phyloP scores from a whole-genome alignment of 2,329 filamentous ascomycete genomes.

The Diaporthe citri region DNA sequence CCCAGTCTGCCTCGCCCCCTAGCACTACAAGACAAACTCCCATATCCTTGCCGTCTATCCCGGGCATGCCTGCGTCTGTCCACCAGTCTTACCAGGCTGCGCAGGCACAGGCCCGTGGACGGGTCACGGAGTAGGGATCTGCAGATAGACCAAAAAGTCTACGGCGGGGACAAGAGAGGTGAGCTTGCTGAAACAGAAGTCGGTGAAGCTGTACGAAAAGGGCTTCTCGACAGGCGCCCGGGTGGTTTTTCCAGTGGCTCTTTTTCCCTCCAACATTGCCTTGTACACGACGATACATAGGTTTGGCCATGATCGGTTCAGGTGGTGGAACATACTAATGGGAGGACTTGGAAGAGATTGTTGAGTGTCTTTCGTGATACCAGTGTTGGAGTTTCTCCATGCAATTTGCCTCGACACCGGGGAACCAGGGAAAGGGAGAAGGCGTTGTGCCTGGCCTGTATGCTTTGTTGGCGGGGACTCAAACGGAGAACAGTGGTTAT shows the following conservation, averaged over 20 bases:
- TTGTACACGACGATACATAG: background rate
- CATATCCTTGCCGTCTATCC: conserved; percentile 37
- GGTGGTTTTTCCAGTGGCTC: background rate
- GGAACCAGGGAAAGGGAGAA: background rate
- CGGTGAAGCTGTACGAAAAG: background rate
- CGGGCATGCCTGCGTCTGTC: conserved; percentile 40
- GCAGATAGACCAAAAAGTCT: background rate
- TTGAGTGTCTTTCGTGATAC: conserved; percentile 29
- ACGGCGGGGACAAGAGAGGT: no score
- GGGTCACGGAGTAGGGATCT: conserved; percentile 12
- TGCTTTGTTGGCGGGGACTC: background rate
- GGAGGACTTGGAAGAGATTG: background rate
- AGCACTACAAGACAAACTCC: conserved; percentile 36
- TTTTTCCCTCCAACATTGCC: background rate
- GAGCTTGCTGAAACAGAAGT: background rate
- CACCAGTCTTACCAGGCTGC: conserved; percentile 39
- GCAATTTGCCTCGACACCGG: conserved; percentile 11
- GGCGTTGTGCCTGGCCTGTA: conserved; percentile 19
- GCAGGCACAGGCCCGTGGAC: conserved; percentile 33
- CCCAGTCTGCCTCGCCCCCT: conserved; percentile 22
- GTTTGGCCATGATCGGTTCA: background rate
- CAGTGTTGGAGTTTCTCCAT: conserved; percentile 29
- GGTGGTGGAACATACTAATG: background rate
- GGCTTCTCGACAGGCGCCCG: background rate
- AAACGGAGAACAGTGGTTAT: background rate